Base-by-base conservation (phyloP, 331 rosid species). In the Malus hybrid region DNA sequence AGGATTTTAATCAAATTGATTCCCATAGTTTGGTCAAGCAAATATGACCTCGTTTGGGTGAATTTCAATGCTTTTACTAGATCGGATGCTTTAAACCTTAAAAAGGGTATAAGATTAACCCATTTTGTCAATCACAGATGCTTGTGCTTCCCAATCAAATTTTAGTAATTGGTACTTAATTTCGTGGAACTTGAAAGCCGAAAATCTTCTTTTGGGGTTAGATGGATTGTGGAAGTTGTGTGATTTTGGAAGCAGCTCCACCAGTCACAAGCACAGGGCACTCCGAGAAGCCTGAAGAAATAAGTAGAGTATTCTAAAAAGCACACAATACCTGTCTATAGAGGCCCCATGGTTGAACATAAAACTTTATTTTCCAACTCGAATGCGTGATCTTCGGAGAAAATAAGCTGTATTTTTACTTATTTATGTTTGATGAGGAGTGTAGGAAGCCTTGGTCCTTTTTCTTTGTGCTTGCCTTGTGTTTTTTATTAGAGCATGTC, bases 221-320 rank as follows among this genome's bases (percentile, higher is more conserved):
- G 96, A 90, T 90, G 98, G 98, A 63, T 78, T 54, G 22, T 94
- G 97, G 97, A 93, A 91, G 75, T 87, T 93, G 84, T 93, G 98
- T 79, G 97, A 93, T 85, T 93, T 90, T 84, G 98, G 98, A 77
- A 93, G 98, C 87, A 85, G 87, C 73, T 83, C 95, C 64, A 93
- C 97, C 48, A 91, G 91, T 77, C 97, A 93, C 84, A 93, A 91
- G 83, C 88, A 3, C 42, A 34, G 42, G 3, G 42, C 3, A 95
- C 44, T 93, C 90, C 70, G 97, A 90, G 82, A 93, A 88, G 86
- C 95, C 97, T 67, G 96, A 91, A 83, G 97, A 93, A 81, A 93
- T 93, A 90, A 80, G 98, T 91, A 83, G 98, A 91, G 80, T 88
- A 88, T 86, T 91, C 90, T 89, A 86, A 96, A 84, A 93, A 93